Evolutionary conservation across 805 yeast species (phyloP), one percentile per base, ranked within the genome.

Genomic region (Teunomyces pallodes): DNA sequence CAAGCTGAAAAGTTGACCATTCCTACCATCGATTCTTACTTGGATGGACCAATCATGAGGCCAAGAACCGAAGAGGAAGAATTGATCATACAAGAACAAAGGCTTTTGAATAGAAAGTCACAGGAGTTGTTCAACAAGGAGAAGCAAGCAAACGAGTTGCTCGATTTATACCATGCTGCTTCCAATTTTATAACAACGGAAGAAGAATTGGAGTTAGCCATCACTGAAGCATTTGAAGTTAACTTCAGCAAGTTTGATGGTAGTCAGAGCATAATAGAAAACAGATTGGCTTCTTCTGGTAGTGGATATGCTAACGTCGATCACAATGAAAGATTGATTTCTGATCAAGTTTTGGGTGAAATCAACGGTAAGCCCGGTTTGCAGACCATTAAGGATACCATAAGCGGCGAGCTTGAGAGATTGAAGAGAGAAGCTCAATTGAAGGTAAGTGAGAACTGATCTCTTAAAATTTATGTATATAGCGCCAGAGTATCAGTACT

Each of bases 101-200:
- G 91, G 55, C 66, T 72, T 42, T 79, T 86, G 56, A 91, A 90
- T 67, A 78, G 94, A 63, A 73, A 78, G 52, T 68, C 76, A 36
- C 62, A 67, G 10, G 83, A 83, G 56, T 74, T 85, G 49, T 70
- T 68, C 44, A 75, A 74, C 4, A 75, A 80, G 54, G 81, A 80
- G 52, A 66, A 69, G 39, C 78, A 78, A 56, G 81, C 90, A 12
- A 70, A 70, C 35, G 72, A 78, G 42, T 67, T 90, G 42, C 69
- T 91, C 50, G 85, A 80, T 54, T 75, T 91, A 46, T 90, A 87
- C 66, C 89, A 89, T 59, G 79, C 83, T 2, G 72, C 92, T 1
- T 76, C 79, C 26, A 73, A 77, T 39, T 90, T 82, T 67, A 87
- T 90, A 56, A 81, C 88, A 35, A 84, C 84, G 28, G 96, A 87